These are phyloP conservation scores for Kwoniella sp. DNA, from an alignment of 768 basidiomycete species.

Conservation along the genomic window DNA sequence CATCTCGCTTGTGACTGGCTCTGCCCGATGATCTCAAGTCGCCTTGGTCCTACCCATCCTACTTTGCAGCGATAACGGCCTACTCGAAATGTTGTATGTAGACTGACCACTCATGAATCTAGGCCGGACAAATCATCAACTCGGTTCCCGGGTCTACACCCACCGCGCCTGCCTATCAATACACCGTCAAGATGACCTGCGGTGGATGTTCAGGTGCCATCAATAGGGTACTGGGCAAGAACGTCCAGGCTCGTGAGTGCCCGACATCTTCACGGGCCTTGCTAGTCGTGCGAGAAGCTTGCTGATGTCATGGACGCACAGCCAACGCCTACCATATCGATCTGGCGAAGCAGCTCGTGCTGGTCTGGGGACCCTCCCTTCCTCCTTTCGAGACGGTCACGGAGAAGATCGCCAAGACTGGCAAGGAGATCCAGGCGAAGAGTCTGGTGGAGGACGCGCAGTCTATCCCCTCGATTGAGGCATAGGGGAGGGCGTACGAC, in stretches of 20 bases:
- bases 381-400: constrained; percentile 44
- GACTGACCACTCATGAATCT: neutral
- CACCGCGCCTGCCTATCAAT: constrained; percentile 43
- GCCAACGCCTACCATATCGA: constrained; percentile 45
- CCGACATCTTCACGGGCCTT: neutral
- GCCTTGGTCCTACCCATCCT: neutral
- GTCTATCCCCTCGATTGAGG: constrained; percentile 21
- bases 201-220: constrained; percentile 49
- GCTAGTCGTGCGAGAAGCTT: neutral
- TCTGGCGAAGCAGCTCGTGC: constrained; percentile 42
- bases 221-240: constrained; percentile 46
- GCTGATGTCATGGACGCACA: constrained; percentile 4
- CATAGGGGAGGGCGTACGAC: constrained; percentile 6
- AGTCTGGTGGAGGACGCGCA: constrained; percentile 18
- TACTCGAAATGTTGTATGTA: neutral
- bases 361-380: constrained; percentile 44
- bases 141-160: constrained; percentile 10
- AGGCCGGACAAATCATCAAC: constrained; percentile 7
- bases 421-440: constrained; percentile 36
- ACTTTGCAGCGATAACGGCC: neutral
- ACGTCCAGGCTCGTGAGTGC: constrained; percentile 43
- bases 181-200: constrained; percentile 51
- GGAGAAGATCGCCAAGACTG: constrained; percentile 50
- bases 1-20: no score
- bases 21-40: no score